phyloP scores from a whole-genome alignment of 345 rosid species.

The Salix brachista region DNA sequence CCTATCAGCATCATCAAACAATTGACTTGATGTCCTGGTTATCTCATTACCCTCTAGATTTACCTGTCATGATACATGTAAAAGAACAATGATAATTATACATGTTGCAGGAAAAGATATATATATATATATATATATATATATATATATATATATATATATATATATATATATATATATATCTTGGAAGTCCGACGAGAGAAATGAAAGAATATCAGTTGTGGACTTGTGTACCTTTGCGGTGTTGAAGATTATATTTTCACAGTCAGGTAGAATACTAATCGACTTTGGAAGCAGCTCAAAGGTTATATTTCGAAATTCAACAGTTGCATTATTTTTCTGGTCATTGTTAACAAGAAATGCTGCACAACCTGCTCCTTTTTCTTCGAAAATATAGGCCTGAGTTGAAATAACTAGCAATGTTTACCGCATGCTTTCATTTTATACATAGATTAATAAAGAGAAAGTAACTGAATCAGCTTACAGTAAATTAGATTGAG shows the following conservation, averaged over 20 bases:
- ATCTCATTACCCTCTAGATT: slow-evolving; percentile 43
- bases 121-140: too few species aligned
- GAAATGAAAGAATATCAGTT: not conserved
- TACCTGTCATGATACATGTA: slow-evolving; percentile 32
- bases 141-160: too few species aligned
- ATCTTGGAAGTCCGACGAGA: not conserved
- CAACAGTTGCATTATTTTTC: slow-evolving; percentile 26
- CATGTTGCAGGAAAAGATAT: too few species aligned
- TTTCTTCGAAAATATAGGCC: slow-evolving; percentile 58
- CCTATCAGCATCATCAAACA: slow-evolving; percentile 29
- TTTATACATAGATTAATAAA: too few species aligned
- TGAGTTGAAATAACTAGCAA: slow-evolving; percentile 1
- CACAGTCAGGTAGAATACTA: slow-evolving; percentile 66
- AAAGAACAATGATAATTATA: too few species aligned
- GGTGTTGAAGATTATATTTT: slow-evolving; percentile 55
- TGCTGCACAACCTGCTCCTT: slow-evolving; percentile 47
- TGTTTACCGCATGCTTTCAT: not conserved
- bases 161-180: too few species aligned
- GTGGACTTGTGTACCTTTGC: slow-evolving; percentile 44
- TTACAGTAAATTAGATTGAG: too few species aligned
- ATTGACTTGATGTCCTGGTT: slow-evolving; percentile 27
- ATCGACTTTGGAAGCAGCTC: slow-evolving; percentile 58
- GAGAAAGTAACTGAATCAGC: too few species aligned
- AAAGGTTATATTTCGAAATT: slow-evolving; percentile 49
- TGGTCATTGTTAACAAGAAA: slow-evolving; percentile 56